Conservation (phyloP, 805 yeast species). For the Candida michaelii region DNA sequence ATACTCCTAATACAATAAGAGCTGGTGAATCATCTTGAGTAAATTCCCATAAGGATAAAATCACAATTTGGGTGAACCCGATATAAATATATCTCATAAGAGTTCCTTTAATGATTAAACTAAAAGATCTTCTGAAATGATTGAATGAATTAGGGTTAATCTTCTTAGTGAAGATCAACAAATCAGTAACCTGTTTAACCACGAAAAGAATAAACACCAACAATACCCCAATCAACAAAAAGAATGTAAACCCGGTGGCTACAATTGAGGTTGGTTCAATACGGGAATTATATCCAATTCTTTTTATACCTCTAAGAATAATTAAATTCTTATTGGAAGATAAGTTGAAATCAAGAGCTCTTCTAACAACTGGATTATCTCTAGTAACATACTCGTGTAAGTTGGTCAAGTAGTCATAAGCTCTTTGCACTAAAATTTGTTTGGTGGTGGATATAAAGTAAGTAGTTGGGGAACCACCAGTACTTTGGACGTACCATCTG, state of each 20-base stretch:
- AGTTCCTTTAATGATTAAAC: constrained; percentile 69
- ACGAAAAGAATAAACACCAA: constrained; percentile 60
- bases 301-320: constrained; percentile 82
- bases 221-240: constrained; percentile 72
- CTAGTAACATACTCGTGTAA: constrained; percentile 21
- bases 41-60: constrained; percentile 87
- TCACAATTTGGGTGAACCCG: constrained; percentile 79
- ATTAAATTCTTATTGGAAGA: constrained; percentile 57
- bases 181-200: constrained; percentile 50
- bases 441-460: constrained; percentile 60
- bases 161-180: constrained; percentile 49
- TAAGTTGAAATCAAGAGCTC: constrained; percentile 37
- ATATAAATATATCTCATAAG: constrained; percentile 75
- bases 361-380: constrained; percentile 14
- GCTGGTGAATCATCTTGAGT: constrained; percentile 82
- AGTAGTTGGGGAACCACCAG: constrained; percentile 83
- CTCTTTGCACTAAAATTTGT: constrained; percentile 76
- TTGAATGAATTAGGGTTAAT: constrained; percentile 47
- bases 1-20: constrained; percentile 74
- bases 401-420: constrained; percentile 32
- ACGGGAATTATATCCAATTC: constrained; percentile 72
- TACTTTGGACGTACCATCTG: constrained; percentile 81
- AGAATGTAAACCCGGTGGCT: constrained; percentile 84
- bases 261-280: constrained; percentile 85
- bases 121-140: constrained; percentile 57